phyloP scores from a whole-genome alignment of 2,329 filamentous ascomycete species.

The Calycina marina region DNA sequence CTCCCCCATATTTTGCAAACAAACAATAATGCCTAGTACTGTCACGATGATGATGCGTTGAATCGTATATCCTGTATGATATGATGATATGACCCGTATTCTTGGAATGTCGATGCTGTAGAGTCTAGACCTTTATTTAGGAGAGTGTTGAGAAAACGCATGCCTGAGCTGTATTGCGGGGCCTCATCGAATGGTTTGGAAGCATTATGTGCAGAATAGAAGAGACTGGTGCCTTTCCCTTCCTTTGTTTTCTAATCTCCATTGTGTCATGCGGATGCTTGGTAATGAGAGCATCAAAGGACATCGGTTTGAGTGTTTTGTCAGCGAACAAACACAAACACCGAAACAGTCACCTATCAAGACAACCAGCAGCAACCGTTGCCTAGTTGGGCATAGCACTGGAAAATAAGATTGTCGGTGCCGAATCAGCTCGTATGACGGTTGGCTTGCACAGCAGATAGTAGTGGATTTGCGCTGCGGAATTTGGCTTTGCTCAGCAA shows the following conservation, averaged over 20 bases:
- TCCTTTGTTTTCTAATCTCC: not conserved
- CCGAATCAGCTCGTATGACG: no score
- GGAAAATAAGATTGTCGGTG: no score
- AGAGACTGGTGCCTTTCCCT: no score
- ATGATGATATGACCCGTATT: not conserved
- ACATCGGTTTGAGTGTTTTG: not conserved
- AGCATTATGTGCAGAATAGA: no score
- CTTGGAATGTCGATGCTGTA: not conserved
- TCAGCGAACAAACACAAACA: not conserved
- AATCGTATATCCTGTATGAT: not conserved
- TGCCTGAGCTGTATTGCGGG: not conserved
- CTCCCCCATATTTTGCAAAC: not conserved
- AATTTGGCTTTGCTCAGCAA: not conserved
- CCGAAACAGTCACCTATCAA: not conserved
- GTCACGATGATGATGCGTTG: not conserved
- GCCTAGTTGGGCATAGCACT: no score
- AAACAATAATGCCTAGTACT: not conserved
- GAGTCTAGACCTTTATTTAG: no score
- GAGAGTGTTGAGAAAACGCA: no score
- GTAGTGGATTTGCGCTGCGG: not conserved
- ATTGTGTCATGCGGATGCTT: not conserved
- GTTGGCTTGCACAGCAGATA: not conserved
- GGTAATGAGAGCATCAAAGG: not conserved
- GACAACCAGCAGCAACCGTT: no score
- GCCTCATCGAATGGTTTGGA: not conserved